A percentile compares a stretch with the other conserved stretches of the same genome.
Conservation (phyloP, 1,139 yeast species). For the Magnusiomyces tetraspermus region DNA sequence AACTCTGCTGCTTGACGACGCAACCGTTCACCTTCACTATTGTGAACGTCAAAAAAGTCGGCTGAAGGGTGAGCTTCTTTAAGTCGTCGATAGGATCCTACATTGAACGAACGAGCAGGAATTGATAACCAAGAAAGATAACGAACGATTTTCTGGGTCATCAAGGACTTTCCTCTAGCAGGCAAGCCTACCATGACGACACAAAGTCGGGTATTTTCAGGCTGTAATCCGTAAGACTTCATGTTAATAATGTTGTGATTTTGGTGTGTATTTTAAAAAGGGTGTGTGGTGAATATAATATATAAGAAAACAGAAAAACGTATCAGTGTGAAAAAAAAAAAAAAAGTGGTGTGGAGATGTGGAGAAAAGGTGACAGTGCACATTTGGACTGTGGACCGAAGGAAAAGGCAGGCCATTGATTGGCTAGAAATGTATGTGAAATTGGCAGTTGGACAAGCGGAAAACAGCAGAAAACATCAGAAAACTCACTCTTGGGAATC, state of each 20-base stretch:
- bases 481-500: background rate
- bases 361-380: background rate
- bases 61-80: slow-evolving; percentile 52
- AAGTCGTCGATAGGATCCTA: slow-evolving; percentile 72
- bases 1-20: slow-evolving; percentile 60
- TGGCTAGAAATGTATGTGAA: too few relatives aligned
- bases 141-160: slow-evolving; percentile 74
- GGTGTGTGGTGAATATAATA: background rate
- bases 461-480: background rate
- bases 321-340: too few relatives aligned
- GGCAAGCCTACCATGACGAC: slow-evolving; percentile 49
- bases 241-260: background rate
- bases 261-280: background rate
- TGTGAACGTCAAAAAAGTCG: slow-evolving; percentile 65
- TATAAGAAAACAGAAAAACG: too few relatives aligned
- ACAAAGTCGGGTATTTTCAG: background rate
- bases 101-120: slow-evolving; percentile 79
- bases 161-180: slow-evolving; percentile 69
- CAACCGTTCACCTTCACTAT: slow-evolving; percentile 51
- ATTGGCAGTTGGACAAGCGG: too few relatives aligned
- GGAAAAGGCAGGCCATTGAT: too few relatives aligned
- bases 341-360: background rate
- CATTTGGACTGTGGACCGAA: too few relatives aligned
- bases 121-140: slow-evolving; percentile 89
- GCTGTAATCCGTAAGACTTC: background rate